These are phyloP conservation scores for Echinochloa phyllopogon DNA, from an alignment of 176 grass and related monocot genomes.

Conservation along the genomic window DNA sequence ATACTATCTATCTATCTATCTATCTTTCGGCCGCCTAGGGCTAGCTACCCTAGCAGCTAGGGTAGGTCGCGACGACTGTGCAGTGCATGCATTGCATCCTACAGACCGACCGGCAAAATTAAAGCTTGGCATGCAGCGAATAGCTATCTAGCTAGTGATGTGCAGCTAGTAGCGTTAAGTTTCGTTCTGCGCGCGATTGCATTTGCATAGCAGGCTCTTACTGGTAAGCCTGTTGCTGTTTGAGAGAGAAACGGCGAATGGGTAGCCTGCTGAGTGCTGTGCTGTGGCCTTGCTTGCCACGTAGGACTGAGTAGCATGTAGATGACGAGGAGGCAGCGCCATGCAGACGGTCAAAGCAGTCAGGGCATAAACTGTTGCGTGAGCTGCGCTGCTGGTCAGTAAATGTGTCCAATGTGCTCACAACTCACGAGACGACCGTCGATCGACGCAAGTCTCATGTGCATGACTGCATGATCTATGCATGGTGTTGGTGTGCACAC, in stretches of 20 bases:
- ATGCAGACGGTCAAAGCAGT: slow-evolving; percentile 43
- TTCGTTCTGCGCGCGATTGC: not conserved
- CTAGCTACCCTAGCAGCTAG: not conserved
- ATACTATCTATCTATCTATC: too few relatives aligned
- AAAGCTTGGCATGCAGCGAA: not conserved
- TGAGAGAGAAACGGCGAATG: slow-evolving; percentile 2
- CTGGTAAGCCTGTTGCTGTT: too few relatives aligned
- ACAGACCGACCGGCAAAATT: not conserved
- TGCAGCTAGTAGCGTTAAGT: not conserved
- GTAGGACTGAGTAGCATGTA: not conserved
- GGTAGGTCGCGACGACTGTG: not conserved
- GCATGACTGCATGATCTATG: too few relatives aligned
- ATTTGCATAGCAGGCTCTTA: not conserved
- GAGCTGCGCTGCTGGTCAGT: not conserved
- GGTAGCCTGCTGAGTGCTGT: too few relatives aligned
- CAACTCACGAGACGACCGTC: not conserved
- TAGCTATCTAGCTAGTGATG: not conserved
- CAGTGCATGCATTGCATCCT: not conserved
- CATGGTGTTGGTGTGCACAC: too few relatives aligned
- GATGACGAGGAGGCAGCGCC: not conserved
- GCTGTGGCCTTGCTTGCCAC: not conserved
- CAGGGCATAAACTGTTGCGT: slow-evolving; percentile 48
- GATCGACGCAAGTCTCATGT: too few relatives aligned
- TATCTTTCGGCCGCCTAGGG: not conserved
- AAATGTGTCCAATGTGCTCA: not conserved